A percentile compares a stretch with the other conserved stretches of the same genome.
Conservation (phyloP, 202 grass and related monocot species). For the Panicum hallii region DNA sequence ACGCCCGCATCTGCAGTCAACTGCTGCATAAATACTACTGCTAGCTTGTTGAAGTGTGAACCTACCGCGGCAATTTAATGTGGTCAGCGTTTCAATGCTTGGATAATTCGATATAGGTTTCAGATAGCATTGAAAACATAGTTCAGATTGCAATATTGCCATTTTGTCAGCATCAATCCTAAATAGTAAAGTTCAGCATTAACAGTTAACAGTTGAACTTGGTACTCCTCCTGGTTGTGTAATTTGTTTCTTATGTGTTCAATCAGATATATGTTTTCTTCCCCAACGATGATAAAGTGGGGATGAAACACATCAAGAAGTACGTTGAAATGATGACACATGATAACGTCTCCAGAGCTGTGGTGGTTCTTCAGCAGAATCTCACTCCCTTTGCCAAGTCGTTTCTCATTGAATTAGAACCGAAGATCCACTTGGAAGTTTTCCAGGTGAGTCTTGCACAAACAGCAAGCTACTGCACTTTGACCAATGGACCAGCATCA, state of each 20-base stretch:
- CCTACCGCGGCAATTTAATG: neutral
- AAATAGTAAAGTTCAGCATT: neutral
- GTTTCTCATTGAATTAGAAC: slow-evolving; percentile 68
- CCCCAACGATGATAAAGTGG: slow-evolving; percentile 94
- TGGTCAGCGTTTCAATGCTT: neutral
- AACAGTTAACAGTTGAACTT: slow-evolving; percentile 8
- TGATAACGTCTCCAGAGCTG: slow-evolving; percentile 76
- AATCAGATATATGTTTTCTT: slow-evolving; percentile 97
- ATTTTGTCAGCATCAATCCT: neutral
- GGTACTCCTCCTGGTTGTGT: neutral
- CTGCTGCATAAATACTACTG: neutral
- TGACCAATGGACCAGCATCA: neutral
- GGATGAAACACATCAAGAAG: slow-evolving; percentile 98
- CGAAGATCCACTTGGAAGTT: slow-evolving; percentile 82
- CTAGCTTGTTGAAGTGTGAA: neutral
- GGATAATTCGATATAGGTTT: neutral
- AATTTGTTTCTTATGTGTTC: slow-evolving; percentile 12
- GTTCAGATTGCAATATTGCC: neutral
- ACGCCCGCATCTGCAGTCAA: neutral
- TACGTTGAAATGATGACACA: slow-evolving; percentile 89
- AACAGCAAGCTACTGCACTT: slow-evolving; percentile 29
- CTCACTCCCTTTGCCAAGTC: slow-evolving; percentile 92
- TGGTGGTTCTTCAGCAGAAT: slow-evolving; percentile 82
- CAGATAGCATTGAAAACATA: no score
- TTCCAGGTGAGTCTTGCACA: slow-evolving; percentile 66